Conservation (phyloP, 805 yeast genomes). For the Maudiozyma serrabonitensis region DNA sequence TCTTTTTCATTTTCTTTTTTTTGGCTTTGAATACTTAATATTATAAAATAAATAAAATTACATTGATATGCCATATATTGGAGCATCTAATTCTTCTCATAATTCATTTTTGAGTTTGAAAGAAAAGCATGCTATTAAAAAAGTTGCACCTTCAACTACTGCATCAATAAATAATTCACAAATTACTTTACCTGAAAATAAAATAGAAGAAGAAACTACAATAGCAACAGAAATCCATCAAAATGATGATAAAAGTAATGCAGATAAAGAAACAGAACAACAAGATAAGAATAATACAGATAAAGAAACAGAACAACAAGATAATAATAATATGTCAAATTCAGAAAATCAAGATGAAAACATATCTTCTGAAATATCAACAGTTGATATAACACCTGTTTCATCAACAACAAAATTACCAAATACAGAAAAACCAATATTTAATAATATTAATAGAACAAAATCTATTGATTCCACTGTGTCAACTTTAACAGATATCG, state of each 20-base stretch:
- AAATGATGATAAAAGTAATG: too few species aligned
- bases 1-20: too few species aligned
- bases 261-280: too few species aligned
- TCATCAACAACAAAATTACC: not conserved
- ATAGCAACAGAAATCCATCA: too few species aligned
- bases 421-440: not conserved
- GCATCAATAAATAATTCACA: not conserved
- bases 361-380: not conserved
- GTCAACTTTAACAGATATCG: constrained; percentile 19
- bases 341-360: not conserved
- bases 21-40: too few species aligned
- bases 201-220: not conserved
- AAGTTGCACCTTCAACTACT: not conserved
- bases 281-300: not conserved
- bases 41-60: too few species aligned
- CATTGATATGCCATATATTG: constrained; percentile 25
- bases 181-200: not conserved
- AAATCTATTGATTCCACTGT: constrained; percentile 7
- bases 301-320: not conserved
- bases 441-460: not conserved
- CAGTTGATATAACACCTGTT: not conserved
- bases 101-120: constrained; percentile 19
- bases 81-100: constrained; percentile 23
- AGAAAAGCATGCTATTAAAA: constrained; percentile 19
- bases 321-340: not conserved